phyloP scores from a whole-genome alignment of 495 filamentous ascomycete species.

The Penicillium chermesinum region DNA sequence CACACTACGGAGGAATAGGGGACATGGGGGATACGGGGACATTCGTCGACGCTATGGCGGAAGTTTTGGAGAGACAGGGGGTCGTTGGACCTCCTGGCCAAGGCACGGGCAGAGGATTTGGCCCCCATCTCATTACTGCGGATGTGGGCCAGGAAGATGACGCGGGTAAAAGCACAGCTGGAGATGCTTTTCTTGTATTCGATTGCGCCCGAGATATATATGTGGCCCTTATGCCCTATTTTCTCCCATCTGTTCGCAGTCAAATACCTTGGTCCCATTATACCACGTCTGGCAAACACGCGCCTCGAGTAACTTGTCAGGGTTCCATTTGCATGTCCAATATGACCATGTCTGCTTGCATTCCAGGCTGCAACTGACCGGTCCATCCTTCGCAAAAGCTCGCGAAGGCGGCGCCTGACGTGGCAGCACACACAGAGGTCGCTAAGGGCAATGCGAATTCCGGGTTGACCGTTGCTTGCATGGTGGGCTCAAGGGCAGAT shows the following conservation, averaged over 20 bases:
- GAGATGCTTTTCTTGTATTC: no score
- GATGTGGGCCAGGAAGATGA: background rate
- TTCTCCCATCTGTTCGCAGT: background rate
- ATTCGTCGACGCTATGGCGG: background rate
- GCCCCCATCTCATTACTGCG: background rate
- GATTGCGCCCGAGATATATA: no score
- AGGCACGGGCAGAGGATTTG: background rate
- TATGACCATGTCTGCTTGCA: conserved; percentile 54
- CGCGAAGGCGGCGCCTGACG: conserved; percentile 53
- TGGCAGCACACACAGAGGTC: conserved; percentile 48
- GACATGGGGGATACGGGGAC: background rate
- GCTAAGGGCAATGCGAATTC: conserved; percentile 48
- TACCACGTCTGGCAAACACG: conserved; percentile 51
- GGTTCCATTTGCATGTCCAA: conserved; percentile 54
- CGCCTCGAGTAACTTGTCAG: conserved; percentile 47
- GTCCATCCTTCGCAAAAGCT: conserved; percentile 51
- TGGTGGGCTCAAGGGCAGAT: conserved; percentile 47
- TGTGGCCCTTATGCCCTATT: no score
- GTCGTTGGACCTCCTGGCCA: background rate
- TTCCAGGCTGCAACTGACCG: conserved; percentile 44
- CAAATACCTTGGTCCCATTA: conserved; percentile 44
- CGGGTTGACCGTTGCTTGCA: conserved; percentile 44
- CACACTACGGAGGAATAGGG: background rate
- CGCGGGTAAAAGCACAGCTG: background rate
- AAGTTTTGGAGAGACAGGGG: background rate